phyloP scores from a whole-genome alignment of 148 eudicot species.

The Rhododendron simsii region DNA sequence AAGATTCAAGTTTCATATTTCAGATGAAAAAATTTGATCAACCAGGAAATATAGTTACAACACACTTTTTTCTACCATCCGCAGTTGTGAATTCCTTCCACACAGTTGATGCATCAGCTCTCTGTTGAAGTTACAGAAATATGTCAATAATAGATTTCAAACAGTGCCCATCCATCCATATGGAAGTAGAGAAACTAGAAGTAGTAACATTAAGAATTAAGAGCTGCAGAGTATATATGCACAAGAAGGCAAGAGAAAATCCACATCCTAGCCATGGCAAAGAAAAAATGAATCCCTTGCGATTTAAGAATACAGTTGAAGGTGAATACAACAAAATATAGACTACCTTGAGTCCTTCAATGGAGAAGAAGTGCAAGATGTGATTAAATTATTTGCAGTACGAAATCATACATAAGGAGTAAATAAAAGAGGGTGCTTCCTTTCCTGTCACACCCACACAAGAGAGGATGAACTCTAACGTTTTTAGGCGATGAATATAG shows the following conservation, averaged over 20 bases:
- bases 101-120: background rate
- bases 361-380: background rate
- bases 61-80: slow-evolving; percentile 87
- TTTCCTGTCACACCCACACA: background rate
- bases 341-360: background rate
- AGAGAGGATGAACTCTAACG: background rate
- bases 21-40: background rate
- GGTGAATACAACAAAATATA: background rate
- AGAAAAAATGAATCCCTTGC: background rate
- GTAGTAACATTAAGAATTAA: background rate
- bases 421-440: background rate
- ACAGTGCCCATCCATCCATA: background rate
- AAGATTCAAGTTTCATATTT: background rate
- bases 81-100: slow-evolving; percentile 74
- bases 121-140: background rate
- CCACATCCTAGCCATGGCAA: background rate
- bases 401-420: background rate
- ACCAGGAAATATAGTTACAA: slow-evolving; percentile 2
- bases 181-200: slow-evolving; percentile 1
- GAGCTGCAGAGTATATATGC: background rate
- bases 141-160: slow-evolving; percentile 12
- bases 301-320: background rate
- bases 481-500: background rate
- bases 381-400: background rate
- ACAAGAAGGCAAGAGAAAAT: background rate